Evolutionary conservation across 1,284 basidiomycete genomes (phyloP), one percentile per base, ranked within the genome.

Genomic region (Golubevia pallescens): DNA sequence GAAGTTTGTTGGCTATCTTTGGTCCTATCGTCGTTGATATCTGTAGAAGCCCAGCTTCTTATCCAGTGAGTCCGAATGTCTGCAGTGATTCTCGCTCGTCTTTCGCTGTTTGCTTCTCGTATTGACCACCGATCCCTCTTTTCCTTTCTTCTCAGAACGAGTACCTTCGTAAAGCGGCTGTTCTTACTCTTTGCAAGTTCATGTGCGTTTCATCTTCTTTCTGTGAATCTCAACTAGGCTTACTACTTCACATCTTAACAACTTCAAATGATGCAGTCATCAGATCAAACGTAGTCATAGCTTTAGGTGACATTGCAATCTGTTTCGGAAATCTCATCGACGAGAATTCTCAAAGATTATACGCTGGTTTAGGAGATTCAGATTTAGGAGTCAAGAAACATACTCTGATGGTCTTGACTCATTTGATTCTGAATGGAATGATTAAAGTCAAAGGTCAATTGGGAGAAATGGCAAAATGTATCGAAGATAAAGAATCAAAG

Each of bases 391-490:
- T 99, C 69, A 99, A 98, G 91, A 98, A 99, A 89, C 97, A 98
- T 87, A 97, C 96, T 55, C 89, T 99, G 59, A 99, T 99, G 96
- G 96, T 99, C 58, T 88, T 99, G 67, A 98, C 96, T 2, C 95
- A 99, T 86, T 87, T 99, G 70, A 99, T 99, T 81, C 87, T 98
- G 70, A 98, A 98, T 81, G 96, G 96, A 0, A 98, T 98, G 96
- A 94, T 97, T 88, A 99, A 99, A 86, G 96, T 98, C 81, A 99
- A 99, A 86, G 97, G 97, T 0, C 96, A 99, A 86, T 88, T 98
- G 2, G 96, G 97, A 38, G 97, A 98, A 88, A 97, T 99, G 95
- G 97, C 96, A 38, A 99, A 99, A 87, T 99, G 96, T 81, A 87
- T 99, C 20, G 94, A 98, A 86, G 95, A 99, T 86, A 88, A 90